Base-by-base conservation (phyloP, 306 rosid species). In the Pyrus betulifolia region DNA sequence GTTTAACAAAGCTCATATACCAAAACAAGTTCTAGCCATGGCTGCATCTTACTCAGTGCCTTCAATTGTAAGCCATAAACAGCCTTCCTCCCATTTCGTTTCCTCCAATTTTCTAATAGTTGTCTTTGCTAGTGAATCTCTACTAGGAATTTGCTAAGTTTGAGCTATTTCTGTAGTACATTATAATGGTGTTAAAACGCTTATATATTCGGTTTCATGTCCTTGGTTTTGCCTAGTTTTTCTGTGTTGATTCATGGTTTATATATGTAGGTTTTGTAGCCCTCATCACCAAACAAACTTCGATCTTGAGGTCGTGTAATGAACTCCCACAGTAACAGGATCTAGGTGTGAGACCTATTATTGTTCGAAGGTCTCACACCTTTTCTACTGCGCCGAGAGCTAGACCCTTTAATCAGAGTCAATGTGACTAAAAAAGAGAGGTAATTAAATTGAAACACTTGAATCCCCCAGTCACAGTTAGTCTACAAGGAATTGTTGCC, bases 41-140 rank as follows among this genome's bases (percentile, higher is more conserved):
- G 91, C 93, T 85, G 85, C 96, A 85, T 83, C 98, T 79, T 81
- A 83, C 82, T 88, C 92, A 19, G 92, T 86, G 52, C 97, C 97
- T 84, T 89, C 97, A 71, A 86, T 91, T 81, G 99, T 94, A 84
- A 84, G 49, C 46, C 25, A 33, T 33, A 7, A 65, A 33, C 46
- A 9, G 9, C 25, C 15, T 9, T 18, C 18, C 46, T 63, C 44
- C 40, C 40, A 18, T 62, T 62, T 62, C 21, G 12, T 64, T 64
- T 64, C 38, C 67, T 62, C 33, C 67, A 64, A 17, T 64, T 64
- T 64, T 28, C 69, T 64, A 3, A 0, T 31, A 17, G 23, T 30
- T 64, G 44, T 65, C 46, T 10, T 65, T 31, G 46, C 46, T 65
- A 8, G 69, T 33, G 33, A 3, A 19, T 33, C 46, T 9, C 27